Percentiles rank a stretch among this genome's conserved stretches.
phyloP scores from a whole-genome alignment of 495 filamentous ascomycete species.

The Aspergillus conjunctus region DNA sequence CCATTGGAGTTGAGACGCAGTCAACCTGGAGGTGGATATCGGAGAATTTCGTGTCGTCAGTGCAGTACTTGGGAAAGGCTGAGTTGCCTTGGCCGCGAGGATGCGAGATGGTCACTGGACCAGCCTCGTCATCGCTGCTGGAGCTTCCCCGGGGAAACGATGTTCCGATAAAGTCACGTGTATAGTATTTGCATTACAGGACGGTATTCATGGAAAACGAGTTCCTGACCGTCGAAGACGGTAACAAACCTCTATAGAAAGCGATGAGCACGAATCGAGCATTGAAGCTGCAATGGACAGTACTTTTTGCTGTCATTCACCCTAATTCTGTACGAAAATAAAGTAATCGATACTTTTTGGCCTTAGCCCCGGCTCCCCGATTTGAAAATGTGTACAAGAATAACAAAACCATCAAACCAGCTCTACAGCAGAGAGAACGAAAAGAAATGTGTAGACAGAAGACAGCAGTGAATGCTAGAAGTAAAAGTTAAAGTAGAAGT shows the following conservation, averaged over 20 bases:
- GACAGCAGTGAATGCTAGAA: conserved; percentile 10
- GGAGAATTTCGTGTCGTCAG: neutral
- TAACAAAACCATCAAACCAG: neutral
- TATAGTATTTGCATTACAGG: neutral
- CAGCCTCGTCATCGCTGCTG: conserved; percentile 19
- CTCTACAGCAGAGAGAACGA: conserved; percentile 9
- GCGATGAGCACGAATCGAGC: neutral
- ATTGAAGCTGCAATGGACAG: neutral
- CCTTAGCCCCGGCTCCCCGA: neutral
- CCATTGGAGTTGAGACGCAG: neutral
- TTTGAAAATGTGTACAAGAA: conserved; percentile 17
- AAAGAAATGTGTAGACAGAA: conserved; percentile 9
- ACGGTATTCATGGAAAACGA: neutral
- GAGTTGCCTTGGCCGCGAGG: neutral
- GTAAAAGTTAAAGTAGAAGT: conserved; percentile 19
- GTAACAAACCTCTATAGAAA: neutral
- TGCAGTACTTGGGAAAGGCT: neutral
- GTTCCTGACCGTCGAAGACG: neutral
- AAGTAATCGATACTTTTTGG: conserved; percentile 9
- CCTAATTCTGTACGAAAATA: neutral
- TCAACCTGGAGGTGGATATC: neutral
- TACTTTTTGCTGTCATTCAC: neutral
- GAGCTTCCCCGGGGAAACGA: conserved; percentile 10
- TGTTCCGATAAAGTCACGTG: conserved; percentile 15
- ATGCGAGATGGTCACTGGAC: conserved; percentile 12